Evolutionary conservation across 1,284 basidiomycete species (phyloP).

Genomic region (Limonomyces culmigenus): DNA sequence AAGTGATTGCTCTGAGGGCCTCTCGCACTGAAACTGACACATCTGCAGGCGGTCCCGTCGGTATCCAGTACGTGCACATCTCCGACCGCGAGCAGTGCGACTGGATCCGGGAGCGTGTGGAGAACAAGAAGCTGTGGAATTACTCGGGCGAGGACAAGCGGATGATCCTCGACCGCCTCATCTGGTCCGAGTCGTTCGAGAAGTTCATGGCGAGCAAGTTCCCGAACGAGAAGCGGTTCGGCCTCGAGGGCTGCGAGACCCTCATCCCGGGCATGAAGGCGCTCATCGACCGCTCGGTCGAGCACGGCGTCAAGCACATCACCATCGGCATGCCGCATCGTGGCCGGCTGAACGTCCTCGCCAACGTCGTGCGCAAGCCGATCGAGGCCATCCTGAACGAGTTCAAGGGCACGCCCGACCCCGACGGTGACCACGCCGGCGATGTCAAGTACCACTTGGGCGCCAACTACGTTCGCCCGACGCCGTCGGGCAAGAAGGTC

Average conservation of each 20-base stretch:
- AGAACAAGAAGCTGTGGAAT: slow-evolving; percentile 96
- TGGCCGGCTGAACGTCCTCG: slow-evolving; percentile 93
- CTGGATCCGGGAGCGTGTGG: slow-evolving; percentile 96
- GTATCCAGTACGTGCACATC: slow-evolving; percentile 97
- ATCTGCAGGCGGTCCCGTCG: slow-evolving; percentile 69
- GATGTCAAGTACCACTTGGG: slow-evolving; percentile 99
- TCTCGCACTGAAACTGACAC: slow-evolving; percentile 1
- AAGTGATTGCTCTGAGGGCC: slow-evolving; percentile 13
- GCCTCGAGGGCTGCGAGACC: slow-evolving; percentile 95
- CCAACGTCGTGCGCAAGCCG: slow-evolving; percentile 97
- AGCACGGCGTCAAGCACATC: slow-evolving; percentile 88
- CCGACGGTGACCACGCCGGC: slow-evolving; percentile 73
- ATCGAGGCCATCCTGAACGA: slow-evolving; percentile 98
- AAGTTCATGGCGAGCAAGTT: slow-evolving; percentile 98
- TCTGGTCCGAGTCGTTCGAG: slow-evolving; percentile 99
- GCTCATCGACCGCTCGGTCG: slow-evolving; percentile 94
- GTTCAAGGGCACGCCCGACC: slow-evolving; percentile 64
- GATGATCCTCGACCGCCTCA: slow-evolving; percentile 96
- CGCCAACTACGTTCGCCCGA: slow-evolving; percentile 97
- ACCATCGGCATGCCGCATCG: slow-evolving; percentile 99
- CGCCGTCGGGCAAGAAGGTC: slow-evolving; percentile 96
- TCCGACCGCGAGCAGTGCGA: slow-evolving; percentile 98
- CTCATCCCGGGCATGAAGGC: slow-evolving; percentile 99
- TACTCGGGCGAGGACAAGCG: slow-evolving; percentile 97
- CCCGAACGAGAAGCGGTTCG: slow-evolving; percentile 99